Evolutionary conservation across 129 eudicot species (phyloP), one percentile per base, ranked within the genome.

Genomic region (Arctium minus): DNA sequence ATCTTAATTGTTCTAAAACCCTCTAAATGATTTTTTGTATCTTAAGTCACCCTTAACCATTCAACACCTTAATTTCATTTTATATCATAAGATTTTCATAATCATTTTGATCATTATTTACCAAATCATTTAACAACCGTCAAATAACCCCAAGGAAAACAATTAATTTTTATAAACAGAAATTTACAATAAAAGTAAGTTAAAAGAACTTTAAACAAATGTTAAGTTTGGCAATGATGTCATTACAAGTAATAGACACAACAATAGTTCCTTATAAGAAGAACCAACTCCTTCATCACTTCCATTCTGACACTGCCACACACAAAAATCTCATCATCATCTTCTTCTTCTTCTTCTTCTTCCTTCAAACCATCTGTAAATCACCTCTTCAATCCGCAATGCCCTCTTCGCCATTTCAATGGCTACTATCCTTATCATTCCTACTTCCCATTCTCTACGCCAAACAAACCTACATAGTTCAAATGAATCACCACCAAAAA

Each of bases 391-490:
- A 36, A 13, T 32, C 53, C 31, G 5, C 80, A 76, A 79, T 84
- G 89, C 44, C 72, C 50, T 35, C 81, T 74, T 2, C 18, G 50
- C 53, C 39, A 29, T 70, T 17, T 36, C 78, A 85, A 60, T 86
- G 78, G 82, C 11, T 82, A 27, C 80, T 64, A 2, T 74, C 65
- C 4, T 22, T 68, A 53, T 79, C 48, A 31, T 42, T 44, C 71
- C 42, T 13, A 30, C 83, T 18, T 5, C n/a, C 46, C 27, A n/a
- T 60, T 60, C 29, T 60, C 1, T 5, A 60, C 13, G 56, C 82
- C 53, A 85, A 88, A 60, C 84, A 78, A 75, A 91, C 92, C 9
- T 95, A 92, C 90, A 92, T 95, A 3, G 90, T 95, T 29, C 97
- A 89, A 81, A 91, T 91, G 97, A 86, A 87, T 0, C 85, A 86